Conservation (phyloP, 2,329 filamentous ascomycete species). For the Fusarium albosuccineum region DNA sequence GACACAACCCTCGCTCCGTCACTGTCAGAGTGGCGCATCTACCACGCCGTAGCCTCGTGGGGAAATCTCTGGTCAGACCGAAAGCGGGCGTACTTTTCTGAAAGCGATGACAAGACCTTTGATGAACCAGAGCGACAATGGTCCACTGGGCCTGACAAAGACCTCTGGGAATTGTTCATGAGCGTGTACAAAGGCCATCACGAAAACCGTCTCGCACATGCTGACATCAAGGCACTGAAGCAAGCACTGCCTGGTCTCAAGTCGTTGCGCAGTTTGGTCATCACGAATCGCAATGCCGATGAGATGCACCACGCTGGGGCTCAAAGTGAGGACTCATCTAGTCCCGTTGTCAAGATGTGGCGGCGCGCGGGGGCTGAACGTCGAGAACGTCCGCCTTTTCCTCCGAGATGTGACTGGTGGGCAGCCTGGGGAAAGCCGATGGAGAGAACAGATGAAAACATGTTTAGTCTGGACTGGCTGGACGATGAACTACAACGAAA, state of each 20-base stretch:
- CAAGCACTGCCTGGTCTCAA: background rate
- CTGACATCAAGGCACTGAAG: background rate
- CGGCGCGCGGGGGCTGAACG: background rate
- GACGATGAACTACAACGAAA: slow-evolving; percentile 1
- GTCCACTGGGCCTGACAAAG: background rate
- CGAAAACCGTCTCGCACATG: background rate
- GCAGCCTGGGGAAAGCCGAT: background rate
- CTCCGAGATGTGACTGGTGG: slow-evolving; percentile 9
- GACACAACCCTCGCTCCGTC: slow-evolving; percentile 20
- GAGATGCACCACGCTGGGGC: background rate
- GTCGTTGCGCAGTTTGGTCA: background rate
- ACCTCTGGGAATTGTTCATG: background rate
- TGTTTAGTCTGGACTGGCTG: slow-evolving; percentile 3
- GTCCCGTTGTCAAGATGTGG: slow-evolving; percentile 7
- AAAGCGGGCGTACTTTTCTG: background rate
- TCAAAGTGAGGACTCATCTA: slow-evolving; percentile 7
- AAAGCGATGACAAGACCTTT: background rate
- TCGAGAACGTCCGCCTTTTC: slow-evolving; percentile 1
- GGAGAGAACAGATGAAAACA: background rate
- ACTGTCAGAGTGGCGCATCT: background rate
- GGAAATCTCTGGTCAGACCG: background rate
- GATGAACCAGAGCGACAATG: background rate
- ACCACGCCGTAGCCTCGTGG: background rate
- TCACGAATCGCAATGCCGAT: slow-evolving; percentile 13
- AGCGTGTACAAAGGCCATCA: background rate